phyloP scores from a whole-genome alignment of 331 rosid genomes.

The Dryas integrifolia region DNA sequence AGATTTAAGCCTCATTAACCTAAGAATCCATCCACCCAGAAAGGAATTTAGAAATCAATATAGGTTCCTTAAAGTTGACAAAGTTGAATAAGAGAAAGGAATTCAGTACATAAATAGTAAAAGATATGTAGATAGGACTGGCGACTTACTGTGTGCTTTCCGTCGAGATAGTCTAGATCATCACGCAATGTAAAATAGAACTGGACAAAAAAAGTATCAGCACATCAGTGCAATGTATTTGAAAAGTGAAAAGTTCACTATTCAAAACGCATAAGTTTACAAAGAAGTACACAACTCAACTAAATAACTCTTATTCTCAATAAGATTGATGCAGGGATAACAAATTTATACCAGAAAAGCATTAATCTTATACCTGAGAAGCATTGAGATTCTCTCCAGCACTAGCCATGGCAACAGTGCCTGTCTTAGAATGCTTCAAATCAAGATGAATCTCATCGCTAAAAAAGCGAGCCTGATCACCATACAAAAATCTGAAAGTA shows the following conservation, averaged over 20 bases:
- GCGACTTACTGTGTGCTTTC: slow-evolving; percentile 80
- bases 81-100: neutral
- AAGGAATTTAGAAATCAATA: neutral
- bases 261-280: neutral
- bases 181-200: slow-evolving; percentile 87
- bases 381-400: slow-evolving; percentile 98
- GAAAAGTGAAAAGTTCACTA: neutral
- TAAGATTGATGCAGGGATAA: neutral
- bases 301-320: neutral
- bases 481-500: slow-evolving; percentile 67
- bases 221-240: neutral
- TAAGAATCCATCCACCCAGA: slow-evolving; percentile 1
- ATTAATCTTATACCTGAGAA: slow-evolving; percentile 65
- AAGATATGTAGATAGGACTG: slow-evolving; percentile 1
- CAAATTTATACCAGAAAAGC: neutral
- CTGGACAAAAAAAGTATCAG: slow-evolving; percentile 39
- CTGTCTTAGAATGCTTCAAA: slow-evolving; percentile 88
- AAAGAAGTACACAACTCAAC: slow-evolving; percentile 4
- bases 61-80: neutral
- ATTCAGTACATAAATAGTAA: neutral
- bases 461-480: slow-evolving; percentile 96
- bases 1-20: neutral
- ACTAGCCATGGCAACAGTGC: slow-evolving; percentile 94
- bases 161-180: slow-evolving; percentile 90
- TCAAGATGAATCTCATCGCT: slow-evolving; percentile 75